Evolutionary conservation across 805 yeast genomes (phyloP), one percentile per base, ranked within the genome.

Genomic region (Yamadazyma paraphyllophila): DNA sequence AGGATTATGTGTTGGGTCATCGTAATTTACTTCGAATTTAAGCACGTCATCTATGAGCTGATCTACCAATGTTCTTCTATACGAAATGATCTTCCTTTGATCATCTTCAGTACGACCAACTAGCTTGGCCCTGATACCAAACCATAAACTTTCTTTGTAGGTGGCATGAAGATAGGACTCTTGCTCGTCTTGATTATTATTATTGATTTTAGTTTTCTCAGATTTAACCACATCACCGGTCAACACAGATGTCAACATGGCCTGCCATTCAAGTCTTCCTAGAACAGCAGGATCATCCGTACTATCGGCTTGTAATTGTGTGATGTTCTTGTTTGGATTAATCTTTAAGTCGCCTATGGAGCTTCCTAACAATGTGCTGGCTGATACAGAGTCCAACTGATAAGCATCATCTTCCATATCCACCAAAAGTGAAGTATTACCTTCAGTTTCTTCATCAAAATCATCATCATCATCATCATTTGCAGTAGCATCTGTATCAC

Each of bases 191-290:
- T 63, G 55, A 50, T 58, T 65, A 20, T 64, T 61, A 31, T 77
- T 82, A 12, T 79, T 81, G 45, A 87, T 74, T 63, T 83, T 83
- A 3, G 88, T 83, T 65, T 92, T 94, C 59, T 94, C 99, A 10
- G 92, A 84, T 30, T 85, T 79, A 15, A 94, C 90, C 44, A 94
- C 96, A 63, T 94, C 98, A 54, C 99, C 98, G 2, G 95, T 92
- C 30, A 94, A 76, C 3, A 94, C 98, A 2, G 90, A 78, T 9
- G 87, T 78, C 40, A 94, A 73, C 96, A 94, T 89, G 0, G 92
- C 80, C 65, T 94, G 98, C 99, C 99, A 94, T 65, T 90, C 96
- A 10, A 91, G 70, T 40, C 98, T 75, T 59, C 90, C 97, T 9
- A 82, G 57, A 7, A 84, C 81, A 11, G 69, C 67, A 1, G 77